Evolutionary conservation across 805 yeast species (phyloP).

Genomic region (Hagleromyces aurorensis): DNA sequence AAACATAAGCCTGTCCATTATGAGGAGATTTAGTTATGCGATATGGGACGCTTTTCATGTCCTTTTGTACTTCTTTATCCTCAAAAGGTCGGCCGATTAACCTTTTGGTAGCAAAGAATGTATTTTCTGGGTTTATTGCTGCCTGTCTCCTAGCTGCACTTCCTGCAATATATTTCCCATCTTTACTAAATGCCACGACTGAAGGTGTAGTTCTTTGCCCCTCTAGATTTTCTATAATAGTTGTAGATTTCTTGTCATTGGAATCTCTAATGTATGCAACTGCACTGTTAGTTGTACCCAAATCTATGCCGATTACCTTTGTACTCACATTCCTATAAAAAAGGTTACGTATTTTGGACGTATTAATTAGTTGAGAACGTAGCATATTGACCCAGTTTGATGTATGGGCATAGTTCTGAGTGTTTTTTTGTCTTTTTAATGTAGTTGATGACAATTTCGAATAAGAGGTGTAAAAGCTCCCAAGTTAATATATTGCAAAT

Average conservation of each 20-base stretch:
- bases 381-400: too few species aligned
- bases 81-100: slow-evolving; percentile 64
- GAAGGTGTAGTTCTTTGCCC: slow-evolving; percentile 79
- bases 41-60: slow-evolving; percentile 55
- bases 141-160: slow-evolving; percentile 73
- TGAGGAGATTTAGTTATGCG: slow-evolving; percentile 44
- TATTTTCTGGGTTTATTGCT: slow-evolving; percentile 63
- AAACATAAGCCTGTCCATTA: slow-evolving; percentile 66
- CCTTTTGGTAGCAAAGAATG: slow-evolving; percentile 77
- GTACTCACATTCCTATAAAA: slow-evolving; percentile 10
- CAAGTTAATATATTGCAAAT: too few species aligned
- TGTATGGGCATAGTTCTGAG: too few species aligned
- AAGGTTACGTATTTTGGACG: too few species aligned
- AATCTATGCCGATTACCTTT: slow-evolving; percentile 66
- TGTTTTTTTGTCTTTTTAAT: too few species aligned
- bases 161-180: slow-evolving; percentile 44
- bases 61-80: slow-evolving; percentile 65
- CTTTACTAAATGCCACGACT: slow-evolving; percentile 54
- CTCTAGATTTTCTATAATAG: slow-evolving; percentile 62
- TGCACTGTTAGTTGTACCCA: slow-evolving; percentile 84
- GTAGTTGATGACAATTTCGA: too few species aligned
- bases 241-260: slow-evolving; percentile 52
- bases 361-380: too few species aligned
- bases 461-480: too few species aligned
- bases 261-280: slow-evolving; percentile 45